These are phyloP conservation scores for Camelina neglecta DNA, from an alignment of 345 rosid genomes.

Conservation along the genomic window DNA sequence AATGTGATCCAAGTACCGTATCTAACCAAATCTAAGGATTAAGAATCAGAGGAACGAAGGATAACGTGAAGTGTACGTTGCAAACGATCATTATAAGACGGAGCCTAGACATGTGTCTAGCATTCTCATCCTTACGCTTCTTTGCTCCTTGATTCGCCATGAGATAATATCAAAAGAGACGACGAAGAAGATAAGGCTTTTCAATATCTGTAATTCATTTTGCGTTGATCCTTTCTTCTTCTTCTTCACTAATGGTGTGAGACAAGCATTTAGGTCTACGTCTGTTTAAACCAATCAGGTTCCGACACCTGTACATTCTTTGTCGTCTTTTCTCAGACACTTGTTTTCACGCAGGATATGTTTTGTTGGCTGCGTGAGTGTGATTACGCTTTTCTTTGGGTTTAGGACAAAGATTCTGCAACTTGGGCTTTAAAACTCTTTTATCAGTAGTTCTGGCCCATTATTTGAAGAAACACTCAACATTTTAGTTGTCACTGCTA, in stretches of 20 bases:
- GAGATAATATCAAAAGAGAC: neutral
- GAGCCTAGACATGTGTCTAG: constrained; percentile 76
- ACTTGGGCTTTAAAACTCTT: neutral
- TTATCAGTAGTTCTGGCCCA: neutral
- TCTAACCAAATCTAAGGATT: constrained; percentile 5
- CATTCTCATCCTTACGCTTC: constrained; percentile 87
- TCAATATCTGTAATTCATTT: neutral
- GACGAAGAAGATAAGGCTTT: neutral
- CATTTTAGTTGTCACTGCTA: too few species aligned
- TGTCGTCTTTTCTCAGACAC: neutral
- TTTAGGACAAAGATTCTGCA: neutral
- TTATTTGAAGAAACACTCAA: too few species aligned
- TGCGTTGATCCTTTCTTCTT: neutral
- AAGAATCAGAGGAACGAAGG: constrained; percentile 10
- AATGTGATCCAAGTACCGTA: neutral
- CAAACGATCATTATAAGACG: constrained; percentile 69
- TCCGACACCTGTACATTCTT: neutral
- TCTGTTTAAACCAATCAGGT: neutral
- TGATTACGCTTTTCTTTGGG: neutral
- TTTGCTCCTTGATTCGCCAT: constrained; percentile 97
- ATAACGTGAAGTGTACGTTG: constrained; percentile 52
- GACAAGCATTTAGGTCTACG: neutral
- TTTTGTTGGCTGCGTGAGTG: neutral
- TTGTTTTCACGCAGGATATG: neutral
- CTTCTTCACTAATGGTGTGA: constrained; percentile 16